phyloP scores from a whole-genome alignment of 768 basidiomycete species.

The Trametes elegans region DNA sequence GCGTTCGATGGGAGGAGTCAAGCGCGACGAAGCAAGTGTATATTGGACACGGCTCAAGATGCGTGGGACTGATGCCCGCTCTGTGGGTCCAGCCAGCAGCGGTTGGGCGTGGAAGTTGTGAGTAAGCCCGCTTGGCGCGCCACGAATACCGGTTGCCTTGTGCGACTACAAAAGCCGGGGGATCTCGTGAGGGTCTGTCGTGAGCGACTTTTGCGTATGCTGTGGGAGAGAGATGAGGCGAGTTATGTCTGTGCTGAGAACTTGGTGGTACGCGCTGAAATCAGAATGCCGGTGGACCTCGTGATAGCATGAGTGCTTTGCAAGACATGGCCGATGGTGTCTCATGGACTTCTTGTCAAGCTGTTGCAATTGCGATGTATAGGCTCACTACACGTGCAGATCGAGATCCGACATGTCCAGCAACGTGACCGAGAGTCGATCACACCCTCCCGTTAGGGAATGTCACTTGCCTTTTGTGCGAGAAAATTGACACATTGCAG shows the following conservation, averaged over 20 bases:
- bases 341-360: no score
- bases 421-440: background rate
- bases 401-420: background rate
- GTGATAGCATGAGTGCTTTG: no score
- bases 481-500: background rate
- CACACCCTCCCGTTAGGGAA: background rate
- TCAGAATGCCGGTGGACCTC: no score
- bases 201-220: conserved; percentile 2
- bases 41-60: background rate
- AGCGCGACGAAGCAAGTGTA: background rate
- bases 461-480: background rate
- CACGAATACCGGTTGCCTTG: background rate
- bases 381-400: background rate
- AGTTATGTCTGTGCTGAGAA: background rate
- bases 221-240: background rate
- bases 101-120: background rate
- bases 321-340: no score
- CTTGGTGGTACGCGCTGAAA: background rate
- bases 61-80: conserved; percentile 1
- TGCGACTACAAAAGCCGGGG: background rate
- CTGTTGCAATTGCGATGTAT: background rate
- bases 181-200: background rate
- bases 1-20: no score
- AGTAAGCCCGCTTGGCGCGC: background rate
- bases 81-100: background rate